Evolutionary conservation across 208 protist species (phyloP).

Genomic region (Trichomonas vaginalis): DNA sequence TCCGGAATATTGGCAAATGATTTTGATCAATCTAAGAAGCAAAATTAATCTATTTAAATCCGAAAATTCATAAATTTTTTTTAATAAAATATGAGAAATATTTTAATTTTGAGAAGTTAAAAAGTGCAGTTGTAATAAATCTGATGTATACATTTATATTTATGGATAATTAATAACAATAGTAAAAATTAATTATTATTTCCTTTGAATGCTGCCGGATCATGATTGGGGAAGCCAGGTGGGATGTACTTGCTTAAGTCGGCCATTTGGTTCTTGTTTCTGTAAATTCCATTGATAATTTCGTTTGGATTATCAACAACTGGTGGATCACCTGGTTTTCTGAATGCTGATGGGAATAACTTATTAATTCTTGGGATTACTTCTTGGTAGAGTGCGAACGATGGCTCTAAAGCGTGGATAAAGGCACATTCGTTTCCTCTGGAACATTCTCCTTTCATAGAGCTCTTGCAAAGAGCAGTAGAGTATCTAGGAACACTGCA

Average conservation of each 20-base stretch:
- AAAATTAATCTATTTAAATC: too few relatives aligned
- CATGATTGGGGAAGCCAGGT: background rate
- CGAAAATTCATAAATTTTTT: too few relatives aligned
- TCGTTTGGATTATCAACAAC: background rate
- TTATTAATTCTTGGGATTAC: background rate
- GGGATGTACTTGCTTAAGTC: background rate
- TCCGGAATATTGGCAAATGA: too few relatives aligned
- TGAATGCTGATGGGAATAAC: background rate
- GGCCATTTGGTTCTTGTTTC: background rate
- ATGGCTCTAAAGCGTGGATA: background rate
- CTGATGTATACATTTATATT: too few relatives aligned
- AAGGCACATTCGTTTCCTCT: background rate
- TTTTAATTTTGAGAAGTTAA: too few relatives aligned
- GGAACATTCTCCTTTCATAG: background rate
- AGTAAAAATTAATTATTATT: too few relatives aligned
- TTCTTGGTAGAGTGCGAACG: background rate
- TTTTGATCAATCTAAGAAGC: too few relatives aligned
- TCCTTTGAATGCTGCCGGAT: background rate
- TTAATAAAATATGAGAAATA: too few relatives aligned
- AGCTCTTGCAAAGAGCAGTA: background rate
- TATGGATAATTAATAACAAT: too few relatives aligned
- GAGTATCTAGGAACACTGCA: background rate
- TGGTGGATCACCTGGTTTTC: background rate
- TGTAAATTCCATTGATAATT: background rate
- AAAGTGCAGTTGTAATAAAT: too few relatives aligned